Base-by-base conservation (phyloP, 2,329 filamentous ascomycete genomes). In the Neofusicoccum sp. region DNA sequence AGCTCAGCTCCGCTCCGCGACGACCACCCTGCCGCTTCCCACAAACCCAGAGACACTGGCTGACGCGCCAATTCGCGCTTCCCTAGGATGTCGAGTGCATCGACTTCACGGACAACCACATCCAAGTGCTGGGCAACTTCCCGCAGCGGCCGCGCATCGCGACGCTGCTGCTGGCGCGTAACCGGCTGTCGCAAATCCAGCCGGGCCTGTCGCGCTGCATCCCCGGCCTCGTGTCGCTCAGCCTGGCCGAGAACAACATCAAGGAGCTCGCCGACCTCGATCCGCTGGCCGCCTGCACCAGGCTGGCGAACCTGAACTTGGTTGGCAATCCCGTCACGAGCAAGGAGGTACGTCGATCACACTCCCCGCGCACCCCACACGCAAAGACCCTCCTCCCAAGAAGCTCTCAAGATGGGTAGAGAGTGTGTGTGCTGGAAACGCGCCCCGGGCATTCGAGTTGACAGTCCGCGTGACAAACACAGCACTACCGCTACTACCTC, bases 51-150 rank as follows among this genome's bases (percentile, higher is more conserved):
- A 12, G 20, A 24, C 6, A 7, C 4, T 47, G 2, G 7, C 11
- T n/a, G 24, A 28, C 30, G 26, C 49, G 49, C 28, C 8, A 30
- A 30, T 11, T 3, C 3, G 33, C 28, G 3, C 33, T 28, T 8
- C 3, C 20, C 14, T 70, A 96, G 91, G 91, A 93, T 69, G 92
- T 96, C 84, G 95, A 98, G 81, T 88, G 91, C 66, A 96, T 99
- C 82, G 95, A 99, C 80, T 88, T 99, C 71, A 98, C 95, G 76
- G 95, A 99, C 82, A 99, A 99, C 77, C 93, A 97, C 77, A 93
- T 99, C 71, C 86, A 90, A 68, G 82, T 89, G 53, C 85, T 99
- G 65, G 89, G 88, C 66, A 97, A 97, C 79, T 96, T 99, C 75
- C 95, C 95, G 3, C 86, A 96, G 54, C 93, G 90, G 60, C 93